These are phyloP conservation scores for Toxoplasma gondii DNA, from an alignment of 169 alveolate species.

Conservation along the genomic window DNA sequence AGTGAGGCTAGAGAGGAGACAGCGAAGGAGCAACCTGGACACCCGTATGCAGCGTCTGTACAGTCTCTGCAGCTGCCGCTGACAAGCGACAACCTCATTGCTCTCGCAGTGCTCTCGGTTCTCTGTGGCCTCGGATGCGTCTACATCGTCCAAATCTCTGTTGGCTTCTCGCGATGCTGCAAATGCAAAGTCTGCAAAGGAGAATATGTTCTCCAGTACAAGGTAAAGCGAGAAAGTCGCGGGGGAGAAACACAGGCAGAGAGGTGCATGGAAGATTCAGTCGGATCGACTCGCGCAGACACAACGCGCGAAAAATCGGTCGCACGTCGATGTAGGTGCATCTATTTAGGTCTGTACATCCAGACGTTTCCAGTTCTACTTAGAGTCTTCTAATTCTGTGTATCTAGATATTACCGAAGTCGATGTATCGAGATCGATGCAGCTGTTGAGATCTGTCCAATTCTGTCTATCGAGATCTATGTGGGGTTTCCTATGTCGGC, in stretches of 20 bases:
- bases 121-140: conserved; percentile 39
- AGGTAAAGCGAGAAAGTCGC: conserved; percentile 5
- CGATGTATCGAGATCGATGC: too few species aligned
- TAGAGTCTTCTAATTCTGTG: background rate
- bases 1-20: background rate
- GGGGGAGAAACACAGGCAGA: background rate
- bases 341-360: background rate
- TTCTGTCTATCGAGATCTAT: too few species aligned
- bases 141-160: background rate
- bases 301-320: background rate
- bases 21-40: background rate
- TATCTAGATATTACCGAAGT: too few species aligned
- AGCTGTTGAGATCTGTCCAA: too few species aligned
- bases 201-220: background rate
- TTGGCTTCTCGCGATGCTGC: conserved; percentile 27
- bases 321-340: background rate
- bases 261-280: too few species aligned
- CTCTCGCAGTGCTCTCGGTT: conserved; percentile 31
- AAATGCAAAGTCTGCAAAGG: conserved; percentile 62
- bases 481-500: too few species aligned
- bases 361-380: background rate
- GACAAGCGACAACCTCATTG: conserved; percentile 20
- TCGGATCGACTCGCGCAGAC: background rate
- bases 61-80: conserved; percentile 28
- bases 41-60: background rate